Conservation (phyloP, 352 stramenopile genomes). For the Phytopythium cucurbitacearum region DNA sequence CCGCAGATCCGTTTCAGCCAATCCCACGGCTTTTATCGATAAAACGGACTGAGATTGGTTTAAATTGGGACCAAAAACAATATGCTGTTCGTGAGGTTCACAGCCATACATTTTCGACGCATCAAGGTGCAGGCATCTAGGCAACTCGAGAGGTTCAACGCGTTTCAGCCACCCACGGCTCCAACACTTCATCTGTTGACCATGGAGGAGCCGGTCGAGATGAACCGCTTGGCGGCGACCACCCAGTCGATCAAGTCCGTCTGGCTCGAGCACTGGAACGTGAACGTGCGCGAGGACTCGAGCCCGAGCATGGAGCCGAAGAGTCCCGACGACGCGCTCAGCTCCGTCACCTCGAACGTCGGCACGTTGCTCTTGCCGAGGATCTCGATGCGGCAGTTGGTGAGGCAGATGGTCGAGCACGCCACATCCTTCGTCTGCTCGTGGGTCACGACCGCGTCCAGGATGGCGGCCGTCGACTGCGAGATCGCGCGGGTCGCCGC, state of each 20-base stretch:
- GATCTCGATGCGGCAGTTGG: constrained; percentile 76
- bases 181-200: constrained; percentile 20
- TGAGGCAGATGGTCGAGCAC: constrained; percentile 49
- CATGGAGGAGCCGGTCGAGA: constrained; percentile 43
- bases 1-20: constrained; percentile 9
- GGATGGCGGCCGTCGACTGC: constrained; percentile 55
- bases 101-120: not conserved
- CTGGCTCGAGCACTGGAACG: constrained; percentile 78
- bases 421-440: constrained; percentile 44
- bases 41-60: constrained; percentile 7
- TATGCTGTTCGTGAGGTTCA: not conserved
- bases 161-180: not conserved
- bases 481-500: constrained; percentile 43
- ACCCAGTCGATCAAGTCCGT: constrained; percentile 81
- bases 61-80: not conserved
- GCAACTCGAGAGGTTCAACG: constrained; percentile 1
- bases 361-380: constrained; percentile 55
- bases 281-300: constrained; percentile 60
- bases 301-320: constrained; percentile 63
- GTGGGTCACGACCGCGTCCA: constrained; percentile 46
- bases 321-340: constrained; percentile 46
- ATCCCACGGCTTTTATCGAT: not conserved
- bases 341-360: constrained; percentile 71
- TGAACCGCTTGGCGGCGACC: constrained; percentile 67
- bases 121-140: not conserved